Base-by-base conservation (phyloP, 73 alveolate genomes). In the Paramecium sonneborni region DNA sequence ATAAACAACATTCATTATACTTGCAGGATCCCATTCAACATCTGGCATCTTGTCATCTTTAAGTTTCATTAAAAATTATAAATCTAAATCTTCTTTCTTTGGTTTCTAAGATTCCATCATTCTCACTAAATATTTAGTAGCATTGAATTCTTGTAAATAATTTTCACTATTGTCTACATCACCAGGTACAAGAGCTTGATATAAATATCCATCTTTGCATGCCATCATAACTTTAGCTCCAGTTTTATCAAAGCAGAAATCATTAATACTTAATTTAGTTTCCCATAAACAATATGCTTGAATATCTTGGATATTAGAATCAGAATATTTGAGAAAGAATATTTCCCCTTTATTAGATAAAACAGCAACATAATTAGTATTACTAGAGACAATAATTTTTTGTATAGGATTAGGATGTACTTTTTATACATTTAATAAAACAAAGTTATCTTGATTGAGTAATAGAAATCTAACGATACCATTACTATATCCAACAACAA, bases 91-190 rank as follows among this genome's bases (percentile, higher is more conserved):
- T 44, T 96, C 95, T 28, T 95, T 96, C 67, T 94, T 94, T 21
- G 97, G 95, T 95, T 93, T 96, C 76, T 96, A 95, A 90, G 95
- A 95, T 67, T 96, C 99, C 99, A 96, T 96, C 98, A 96, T 96
- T 85, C 93, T 95, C 8, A 96, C 92, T 69, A 69, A 69, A 34
- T 88, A 88, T n/a, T 56, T 46, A 69, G 48, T 93, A 21, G 85
- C 85, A 20, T 85, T 46, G 14, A 94, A 94, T 11, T 95, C 96
- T 21, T 85, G 89, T 37, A 94, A 57, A 74, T 88, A 96, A 48
- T 96, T 92, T 68, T 96, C 98, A 11, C 89, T 88, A 67, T 91
- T 95, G 41, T 95, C 98, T 30, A 95, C 79, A 18, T 93, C 93
- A 35, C 58, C 43, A 44, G 94, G 85, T 35, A 88, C 84, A 2